These are phyloP conservation scores for Daldinia sp. DNA, from an alignment of 2,329 filamentous ascomycete genomes.

Conservation along the genomic window DNA sequence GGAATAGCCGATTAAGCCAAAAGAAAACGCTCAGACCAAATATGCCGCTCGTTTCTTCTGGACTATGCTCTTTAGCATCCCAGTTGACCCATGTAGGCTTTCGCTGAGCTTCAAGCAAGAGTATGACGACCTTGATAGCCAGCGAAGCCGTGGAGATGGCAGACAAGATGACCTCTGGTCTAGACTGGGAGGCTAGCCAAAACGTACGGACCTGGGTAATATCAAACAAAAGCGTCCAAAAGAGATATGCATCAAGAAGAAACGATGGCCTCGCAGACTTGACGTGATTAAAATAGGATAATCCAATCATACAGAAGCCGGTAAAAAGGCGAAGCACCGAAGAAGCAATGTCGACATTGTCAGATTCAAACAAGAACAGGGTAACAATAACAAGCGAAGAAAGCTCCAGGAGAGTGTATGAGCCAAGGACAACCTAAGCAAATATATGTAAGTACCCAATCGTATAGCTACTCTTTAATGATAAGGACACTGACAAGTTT, in stretches of 20 bases:
- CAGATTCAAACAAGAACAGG: conserved; percentile 15
- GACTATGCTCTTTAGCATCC: conserved; percentile 40
- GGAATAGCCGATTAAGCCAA: conserved; percentile 52
- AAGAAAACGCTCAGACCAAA: conserved; percentile 52
- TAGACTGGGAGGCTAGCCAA: conserved; percentile 52
- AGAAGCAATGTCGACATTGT: conserved; percentile 31
- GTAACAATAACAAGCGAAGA: conserved; percentile 26
- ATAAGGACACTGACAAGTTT: conserved; percentile 49
- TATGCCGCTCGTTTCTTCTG: conserved; percentile 52
- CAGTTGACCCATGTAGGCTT: conserved; percentile 31
- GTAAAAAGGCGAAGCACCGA: conserved; percentile 35
- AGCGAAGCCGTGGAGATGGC: conserved; percentile 37
- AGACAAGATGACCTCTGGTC: conserved; percentile 32
- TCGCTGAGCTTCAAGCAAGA: conserved; percentile 32
- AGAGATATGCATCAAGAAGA: conserved; percentile 57
- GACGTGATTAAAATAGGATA: conserved; percentile 43
- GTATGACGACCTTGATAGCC: conserved; percentile 23
- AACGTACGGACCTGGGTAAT: conserved; percentile 58
- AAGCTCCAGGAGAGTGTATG: conserved; percentile 40
- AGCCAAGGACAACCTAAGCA: conserved; percentile 33
- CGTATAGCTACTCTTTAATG: neutral
- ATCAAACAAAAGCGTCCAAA: conserved; percentile 59
- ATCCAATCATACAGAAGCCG: conserved; percentile 35
- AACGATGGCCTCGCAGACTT: conserved; percentile 56
- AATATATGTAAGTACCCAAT: neutral